phyloP scores from a whole-genome alignment of 2,329 filamentous ascomycete species.

The Aspergillus persii region DNA sequence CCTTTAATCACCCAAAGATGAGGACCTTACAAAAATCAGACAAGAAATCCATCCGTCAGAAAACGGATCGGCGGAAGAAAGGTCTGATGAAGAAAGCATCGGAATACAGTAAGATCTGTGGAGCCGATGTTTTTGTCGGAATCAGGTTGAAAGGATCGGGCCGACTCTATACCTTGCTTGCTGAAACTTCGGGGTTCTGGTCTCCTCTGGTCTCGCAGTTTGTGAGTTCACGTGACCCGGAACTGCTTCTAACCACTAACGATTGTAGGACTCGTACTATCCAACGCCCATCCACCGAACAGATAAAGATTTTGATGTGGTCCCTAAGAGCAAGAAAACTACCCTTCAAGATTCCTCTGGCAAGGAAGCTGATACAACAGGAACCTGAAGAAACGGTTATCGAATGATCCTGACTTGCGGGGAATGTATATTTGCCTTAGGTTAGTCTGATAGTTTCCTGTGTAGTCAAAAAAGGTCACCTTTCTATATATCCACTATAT shows the following conservation, averaged over 20 bases:
- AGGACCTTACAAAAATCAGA: not conserved
- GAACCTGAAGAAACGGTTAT: not conserved
- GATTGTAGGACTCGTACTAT: not conserved
- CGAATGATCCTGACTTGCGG: not conserved
- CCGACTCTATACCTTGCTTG: not conserved
- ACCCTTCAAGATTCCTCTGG: not conserved
- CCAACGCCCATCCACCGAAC: not conserved
- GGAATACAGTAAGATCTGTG: not conserved
- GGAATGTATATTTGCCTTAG: not conserved
- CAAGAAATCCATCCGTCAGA: not conserved
- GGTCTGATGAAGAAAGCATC: not conserved
- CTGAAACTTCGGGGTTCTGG: constrained; percentile 5
- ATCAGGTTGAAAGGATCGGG: constrained; percentile 2
- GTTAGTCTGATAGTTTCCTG: not conserved
- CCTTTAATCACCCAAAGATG: not conserved
- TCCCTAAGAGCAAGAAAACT: not conserved
- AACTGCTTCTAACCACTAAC: not conserved
- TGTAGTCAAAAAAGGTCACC: not conserved
- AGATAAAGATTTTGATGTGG: not conserved
- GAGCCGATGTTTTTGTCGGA: constrained; percentile 1
- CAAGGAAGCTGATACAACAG: not conserved
- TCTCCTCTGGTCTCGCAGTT: not conserved
- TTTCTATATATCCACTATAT: not conserved
- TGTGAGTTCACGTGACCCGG: not conserved
- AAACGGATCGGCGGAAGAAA: not conserved